Conservation (phyloP, 2,329 filamentous ascomycete species). For the Fusarium fracticaudum region DNA sequence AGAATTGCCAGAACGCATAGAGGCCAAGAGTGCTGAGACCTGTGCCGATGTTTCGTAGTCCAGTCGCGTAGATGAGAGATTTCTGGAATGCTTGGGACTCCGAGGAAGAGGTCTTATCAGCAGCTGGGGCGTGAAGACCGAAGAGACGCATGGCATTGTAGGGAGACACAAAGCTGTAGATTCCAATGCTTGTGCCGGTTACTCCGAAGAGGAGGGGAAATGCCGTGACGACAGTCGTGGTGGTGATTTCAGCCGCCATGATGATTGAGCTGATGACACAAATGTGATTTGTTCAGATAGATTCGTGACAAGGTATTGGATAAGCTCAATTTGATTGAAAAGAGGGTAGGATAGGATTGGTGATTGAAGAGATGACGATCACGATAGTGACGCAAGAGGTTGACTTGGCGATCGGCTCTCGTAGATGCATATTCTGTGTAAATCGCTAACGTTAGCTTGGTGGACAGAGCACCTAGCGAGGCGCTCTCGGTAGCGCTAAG, state of each 20-base stretch:
- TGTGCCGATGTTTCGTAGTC: conserved; percentile 13
- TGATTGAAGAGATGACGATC: neutral
- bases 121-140: neutral
- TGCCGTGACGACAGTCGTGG: conserved; percentile 2
- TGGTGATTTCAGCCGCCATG: neutral
- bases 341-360: neutral
- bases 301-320: no score
- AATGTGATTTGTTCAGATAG: no score
- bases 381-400: conserved; percentile 13
- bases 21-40: conserved; percentile 21
- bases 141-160: conserved; percentile 15
- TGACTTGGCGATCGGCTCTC: neutral
- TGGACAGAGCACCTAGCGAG: neutral
- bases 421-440: conserved; percentile 21
- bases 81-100: conserved; percentile 17
- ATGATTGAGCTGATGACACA: neutral
- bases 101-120: neutral
- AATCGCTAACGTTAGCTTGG: neutral
- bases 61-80: conserved; percentile 13
- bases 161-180: conserved; percentile 31
- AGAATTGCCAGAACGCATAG: conserved; percentile 30
- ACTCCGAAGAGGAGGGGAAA: conserved; percentile 25
- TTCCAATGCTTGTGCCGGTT: conserved; percentile 11
- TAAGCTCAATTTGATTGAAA: neutral
- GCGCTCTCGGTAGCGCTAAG: neutral